These are phyloP conservation scores for Castanea sativa DNA, from an alignment of 306 rosid species.

Conservation along the genomic window DNA sequence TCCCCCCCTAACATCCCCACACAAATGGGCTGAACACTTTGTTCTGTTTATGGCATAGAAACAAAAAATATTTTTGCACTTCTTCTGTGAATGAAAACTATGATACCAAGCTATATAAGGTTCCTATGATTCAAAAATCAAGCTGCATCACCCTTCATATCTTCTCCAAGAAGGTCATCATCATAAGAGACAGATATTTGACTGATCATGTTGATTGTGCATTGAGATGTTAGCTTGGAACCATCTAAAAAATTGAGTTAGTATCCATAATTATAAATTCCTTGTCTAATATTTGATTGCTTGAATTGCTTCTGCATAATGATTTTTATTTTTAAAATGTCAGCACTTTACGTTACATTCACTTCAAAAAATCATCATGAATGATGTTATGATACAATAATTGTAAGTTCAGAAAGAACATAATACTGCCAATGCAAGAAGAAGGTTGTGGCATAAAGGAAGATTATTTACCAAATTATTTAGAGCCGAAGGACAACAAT, in stretches of 20 bases:
- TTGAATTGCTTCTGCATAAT: slow-evolving; percentile 73
- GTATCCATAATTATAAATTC: neutral
- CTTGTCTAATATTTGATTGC: slow-evolving; percentile 43
- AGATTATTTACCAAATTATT: slow-evolving; percentile 3
- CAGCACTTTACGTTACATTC: neutral
- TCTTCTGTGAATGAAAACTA: neutral
- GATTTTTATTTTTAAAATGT: slow-evolving; percentile 7
- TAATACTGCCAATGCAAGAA: neutral
- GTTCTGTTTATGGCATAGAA: neutral
- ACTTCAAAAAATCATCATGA: neutral
- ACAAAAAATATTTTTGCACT: neutral
- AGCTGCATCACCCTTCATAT: slow-evolving; percentile 27
- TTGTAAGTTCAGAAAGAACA: neutral
- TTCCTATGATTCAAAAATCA: slow-evolving; percentile 18
- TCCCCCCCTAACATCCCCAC: neutral
- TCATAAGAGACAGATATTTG: slow-evolving; percentile 70
- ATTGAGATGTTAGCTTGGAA: neutral
- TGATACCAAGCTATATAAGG: neutral
- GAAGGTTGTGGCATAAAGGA: neutral
- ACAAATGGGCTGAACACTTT: neutral
- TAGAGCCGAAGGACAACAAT: neutral
- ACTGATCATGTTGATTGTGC: slow-evolving; percentile 37
- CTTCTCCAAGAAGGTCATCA: slow-evolving; percentile 60
- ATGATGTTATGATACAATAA: neutral
- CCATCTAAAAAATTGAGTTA: slow-evolving; percentile 13